Percentiles rank a stretch among this genome's conserved stretches.
Evolutionary conservation across 768 basidiomycete genomes (phyloP).

Genomic region (Suillus ampliporus): DNA sequence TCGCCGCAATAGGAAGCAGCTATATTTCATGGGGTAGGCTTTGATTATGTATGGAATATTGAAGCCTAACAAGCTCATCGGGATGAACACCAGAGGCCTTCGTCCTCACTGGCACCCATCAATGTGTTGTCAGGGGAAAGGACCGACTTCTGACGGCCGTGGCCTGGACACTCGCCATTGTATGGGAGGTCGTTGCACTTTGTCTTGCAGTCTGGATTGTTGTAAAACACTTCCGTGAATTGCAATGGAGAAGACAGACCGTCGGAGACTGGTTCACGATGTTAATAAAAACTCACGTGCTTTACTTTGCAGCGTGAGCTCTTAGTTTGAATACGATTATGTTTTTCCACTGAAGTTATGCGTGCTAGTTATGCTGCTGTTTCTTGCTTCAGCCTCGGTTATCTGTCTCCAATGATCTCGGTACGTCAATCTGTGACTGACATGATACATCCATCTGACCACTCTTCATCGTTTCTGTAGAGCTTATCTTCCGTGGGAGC

Average conservation of each 20-base stretch:
- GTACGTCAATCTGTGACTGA: neutral
- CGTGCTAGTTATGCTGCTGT: neutral
- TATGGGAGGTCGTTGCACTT: neutral
- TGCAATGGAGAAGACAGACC: neutral
- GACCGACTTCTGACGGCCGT: neutral
- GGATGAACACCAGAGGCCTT: neutral
- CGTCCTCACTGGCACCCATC: neutral
- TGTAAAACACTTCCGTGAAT: neutral
- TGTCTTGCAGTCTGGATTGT: neutral
- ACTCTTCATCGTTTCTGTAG: neutral
- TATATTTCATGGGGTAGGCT: neutral
- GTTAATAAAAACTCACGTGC: neutral
- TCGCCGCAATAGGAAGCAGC: neutral
- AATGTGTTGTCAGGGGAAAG: neutral
- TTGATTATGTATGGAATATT: neutral
- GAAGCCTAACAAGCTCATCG: neutral
- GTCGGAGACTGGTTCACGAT: neutral
- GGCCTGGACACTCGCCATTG: neutral
- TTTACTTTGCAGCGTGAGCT: constrained; percentile 4
- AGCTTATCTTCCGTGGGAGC: neutral
- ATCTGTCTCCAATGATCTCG: constrained; percentile 1
- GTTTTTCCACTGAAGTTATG: neutral
- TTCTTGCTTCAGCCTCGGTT: constrained; percentile 7
- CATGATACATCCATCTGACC: neutral
- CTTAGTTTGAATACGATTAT: neutral